phyloP scores from a whole-genome alignment of 345 rosid species.

The Viola odorata region DNA sequence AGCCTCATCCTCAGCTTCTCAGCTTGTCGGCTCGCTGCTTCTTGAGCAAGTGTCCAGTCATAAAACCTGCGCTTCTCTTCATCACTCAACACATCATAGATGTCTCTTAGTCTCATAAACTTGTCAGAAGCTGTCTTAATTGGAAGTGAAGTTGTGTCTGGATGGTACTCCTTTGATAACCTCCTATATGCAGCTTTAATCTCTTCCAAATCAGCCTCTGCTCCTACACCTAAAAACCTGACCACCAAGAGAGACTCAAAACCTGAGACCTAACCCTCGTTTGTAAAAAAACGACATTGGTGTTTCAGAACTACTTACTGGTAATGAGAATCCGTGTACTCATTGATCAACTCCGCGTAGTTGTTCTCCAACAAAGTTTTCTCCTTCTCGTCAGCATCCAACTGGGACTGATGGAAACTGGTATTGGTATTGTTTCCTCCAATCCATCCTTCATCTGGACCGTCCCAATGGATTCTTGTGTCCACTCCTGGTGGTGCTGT shows the following conservation, averaged over 20 bases:
- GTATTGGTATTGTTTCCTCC: conserved; percentile 34
- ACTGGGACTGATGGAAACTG: conserved; percentile 10
- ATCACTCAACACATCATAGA: conserved; percentile 58
- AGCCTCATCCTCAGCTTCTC: conserved; percentile 68
- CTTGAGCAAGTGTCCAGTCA: conserved; percentile 92
- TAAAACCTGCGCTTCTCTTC: conserved; percentile 67
- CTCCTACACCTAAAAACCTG: conserved; percentile 77
- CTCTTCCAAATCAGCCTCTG: conserved; percentile 74
- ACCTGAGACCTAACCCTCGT: not conserved
- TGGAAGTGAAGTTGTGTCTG: conserved; percentile 89
- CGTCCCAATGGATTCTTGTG: conserved; percentile 92
- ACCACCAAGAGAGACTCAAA: not conserved
- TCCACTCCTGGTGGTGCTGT: conserved; percentile 67
- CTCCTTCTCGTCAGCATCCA: conserved; percentile 28
- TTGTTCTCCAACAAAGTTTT: conserved; percentile 43
- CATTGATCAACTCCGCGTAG: conserved; percentile 69
- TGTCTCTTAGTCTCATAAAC: conserved; percentile 66
- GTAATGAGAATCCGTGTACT: conserved; percentile 83
- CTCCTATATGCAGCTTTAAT: conserved; percentile 81
- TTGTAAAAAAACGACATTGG: not conserved
- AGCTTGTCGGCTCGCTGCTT: conserved; percentile 71
- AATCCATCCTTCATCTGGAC: conserved; percentile 85
- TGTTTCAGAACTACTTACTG: conserved; percentile 44
- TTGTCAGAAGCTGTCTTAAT: conserved; percentile 75
- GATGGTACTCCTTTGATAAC: conserved; percentile 88